phyloP scores from a whole-genome alignment of 2,329 filamentous ascomycete genomes.

The Aspergillus neoniger region DNA sequence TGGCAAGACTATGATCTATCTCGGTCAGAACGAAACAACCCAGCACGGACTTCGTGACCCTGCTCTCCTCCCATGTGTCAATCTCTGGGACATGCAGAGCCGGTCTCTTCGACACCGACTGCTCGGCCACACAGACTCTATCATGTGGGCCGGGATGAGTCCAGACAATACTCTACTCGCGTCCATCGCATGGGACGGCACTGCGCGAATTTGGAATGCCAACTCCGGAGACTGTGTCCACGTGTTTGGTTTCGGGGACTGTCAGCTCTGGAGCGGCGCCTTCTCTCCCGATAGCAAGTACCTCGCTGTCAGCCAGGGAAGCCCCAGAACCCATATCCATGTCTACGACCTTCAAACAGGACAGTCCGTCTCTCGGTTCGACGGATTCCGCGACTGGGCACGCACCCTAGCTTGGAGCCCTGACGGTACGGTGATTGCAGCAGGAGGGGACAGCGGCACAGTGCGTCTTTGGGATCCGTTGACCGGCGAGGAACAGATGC shows the following conservation, averaged over 20 bases:
- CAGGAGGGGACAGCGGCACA: neutral
- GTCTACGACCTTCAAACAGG: constrained; percentile 8
- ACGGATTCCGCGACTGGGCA: neutral
- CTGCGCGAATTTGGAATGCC: constrained; percentile 14
- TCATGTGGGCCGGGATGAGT: constrained; percentile 14
- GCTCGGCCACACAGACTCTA: constrained; percentile 13
- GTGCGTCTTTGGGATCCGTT: constrained; percentile 15
- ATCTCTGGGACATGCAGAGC: constrained; percentile 11
- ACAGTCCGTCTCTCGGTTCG: neutral
- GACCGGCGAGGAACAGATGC: constrained; percentile 9
- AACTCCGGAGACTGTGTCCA: constrained; percentile 12
- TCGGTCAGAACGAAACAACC: constrained; percentile 7
- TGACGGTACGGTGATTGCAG: constrained; percentile 12
- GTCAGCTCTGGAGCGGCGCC: constrained; percentile 9
- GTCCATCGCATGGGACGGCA: constrained; percentile 14
- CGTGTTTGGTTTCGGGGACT: constrained; percentile 5
- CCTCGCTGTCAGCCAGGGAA: constrained; percentile 12
- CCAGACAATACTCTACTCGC: constrained; percentile 8
- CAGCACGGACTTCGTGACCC: too few relatives aligned
- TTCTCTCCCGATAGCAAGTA: constrained; percentile 15
- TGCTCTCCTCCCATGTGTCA: constrained; percentile 3
- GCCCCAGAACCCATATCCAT: constrained; percentile 8
- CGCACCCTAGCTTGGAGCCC: constrained; percentile 12
- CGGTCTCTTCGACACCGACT: constrained; percentile 9
- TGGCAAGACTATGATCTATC: constrained; percentile 9